Conservation (phyloP, 805 yeast genomes). For the Saccharomycopsis olivae region DNA sequence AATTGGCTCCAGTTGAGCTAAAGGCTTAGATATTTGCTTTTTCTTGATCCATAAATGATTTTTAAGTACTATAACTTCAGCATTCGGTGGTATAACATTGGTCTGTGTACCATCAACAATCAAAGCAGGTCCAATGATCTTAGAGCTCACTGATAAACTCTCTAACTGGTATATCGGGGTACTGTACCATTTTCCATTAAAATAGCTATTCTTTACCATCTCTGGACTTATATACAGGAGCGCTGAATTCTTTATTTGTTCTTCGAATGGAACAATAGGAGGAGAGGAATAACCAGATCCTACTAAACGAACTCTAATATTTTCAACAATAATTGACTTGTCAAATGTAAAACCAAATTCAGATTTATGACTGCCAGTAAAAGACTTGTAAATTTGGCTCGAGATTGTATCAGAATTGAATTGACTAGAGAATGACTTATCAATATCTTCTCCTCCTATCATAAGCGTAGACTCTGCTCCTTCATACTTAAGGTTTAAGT, state of each 20-base stretch:
- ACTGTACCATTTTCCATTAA: slow-evolving; percentile 37
- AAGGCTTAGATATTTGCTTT: background rate
- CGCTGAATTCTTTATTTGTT: slow-evolving; percentile 19
- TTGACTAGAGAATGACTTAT: no score
- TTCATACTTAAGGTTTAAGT: slow-evolving; percentile 66
- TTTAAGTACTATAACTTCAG: slow-evolving; percentile 43
- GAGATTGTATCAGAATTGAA: slow-evolving; percentile 19
- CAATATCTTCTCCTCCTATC: no score
- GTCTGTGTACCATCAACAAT: slow-evolving; percentile 78
- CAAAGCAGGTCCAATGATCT: slow-evolving; percentile 61
- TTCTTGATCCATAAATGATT: slow-evolving; percentile 48
- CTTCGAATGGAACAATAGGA: slow-evolving; percentile 29
- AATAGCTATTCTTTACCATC: slow-evolving; percentile 40
- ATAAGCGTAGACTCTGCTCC: slow-evolving; percentile 88
- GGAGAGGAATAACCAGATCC: slow-evolving; percentile 43
- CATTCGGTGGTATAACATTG: slow-evolving; percentile 55
- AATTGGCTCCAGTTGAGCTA: slow-evolving; percentile 43
- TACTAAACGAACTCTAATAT: slow-evolving; percentile 61
- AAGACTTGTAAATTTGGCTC: slow-evolving; percentile 23
- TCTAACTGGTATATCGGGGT: slow-evolving; percentile 49
- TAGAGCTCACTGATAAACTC: slow-evolving; percentile 41
- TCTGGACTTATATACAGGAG: slow-evolving; percentile 21
- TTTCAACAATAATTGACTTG: slow-evolving; percentile 55
- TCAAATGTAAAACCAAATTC: slow-evolving; percentile 66
- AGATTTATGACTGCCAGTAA: slow-evolving; percentile 44